These are phyloP conservation scores for Schoenoplectus triqueter DNA, from an alignment of 202 grass and related monocot genomes.

Conservation along the genomic window DNA sequence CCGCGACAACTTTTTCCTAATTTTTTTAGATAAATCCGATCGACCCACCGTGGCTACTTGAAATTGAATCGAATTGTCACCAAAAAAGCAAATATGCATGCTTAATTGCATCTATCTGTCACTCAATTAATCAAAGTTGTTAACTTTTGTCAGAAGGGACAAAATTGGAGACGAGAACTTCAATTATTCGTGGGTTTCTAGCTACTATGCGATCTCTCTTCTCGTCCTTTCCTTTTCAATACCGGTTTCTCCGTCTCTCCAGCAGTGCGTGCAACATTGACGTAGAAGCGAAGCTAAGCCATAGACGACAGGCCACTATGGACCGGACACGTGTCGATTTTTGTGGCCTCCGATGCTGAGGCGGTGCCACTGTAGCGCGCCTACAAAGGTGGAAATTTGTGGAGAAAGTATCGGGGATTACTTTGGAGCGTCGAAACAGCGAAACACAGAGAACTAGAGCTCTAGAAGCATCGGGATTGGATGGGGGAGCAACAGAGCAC, in stretches of 20 bases:
- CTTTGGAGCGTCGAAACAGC: not conserved
- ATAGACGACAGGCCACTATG: not conserved
- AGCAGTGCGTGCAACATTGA: constrained; percentile 15
- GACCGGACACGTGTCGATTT: not conserved
- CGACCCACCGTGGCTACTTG: too few relatives aligned
- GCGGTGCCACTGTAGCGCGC: constrained; percentile 5
- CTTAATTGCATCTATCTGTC: not conserved
- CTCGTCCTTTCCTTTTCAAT: not conserved
- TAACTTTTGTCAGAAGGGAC: not conserved
- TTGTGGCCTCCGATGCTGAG: constrained; percentile 9
- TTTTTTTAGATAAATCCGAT: too few relatives aligned
- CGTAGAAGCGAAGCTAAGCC: constrained; percentile 31
- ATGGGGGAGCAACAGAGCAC: not conserved
- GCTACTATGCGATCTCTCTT: too few relatives aligned
- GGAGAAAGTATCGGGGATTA: not conserved
- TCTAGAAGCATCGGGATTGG: constrained; percentile 19
- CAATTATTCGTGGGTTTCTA: not conserved
- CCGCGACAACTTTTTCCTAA: not conserved
- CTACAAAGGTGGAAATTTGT: not conserved
- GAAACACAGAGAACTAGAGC: not conserved
- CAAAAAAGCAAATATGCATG: not conserved
- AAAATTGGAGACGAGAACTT: constrained; percentile 19
- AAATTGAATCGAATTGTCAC: too few relatives aligned
- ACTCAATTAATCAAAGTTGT: not conserved
- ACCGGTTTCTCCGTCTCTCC: not conserved